Conservation (phyloP, 176 grass and related monocot species). For the Triticum timopheevii region DNA sequence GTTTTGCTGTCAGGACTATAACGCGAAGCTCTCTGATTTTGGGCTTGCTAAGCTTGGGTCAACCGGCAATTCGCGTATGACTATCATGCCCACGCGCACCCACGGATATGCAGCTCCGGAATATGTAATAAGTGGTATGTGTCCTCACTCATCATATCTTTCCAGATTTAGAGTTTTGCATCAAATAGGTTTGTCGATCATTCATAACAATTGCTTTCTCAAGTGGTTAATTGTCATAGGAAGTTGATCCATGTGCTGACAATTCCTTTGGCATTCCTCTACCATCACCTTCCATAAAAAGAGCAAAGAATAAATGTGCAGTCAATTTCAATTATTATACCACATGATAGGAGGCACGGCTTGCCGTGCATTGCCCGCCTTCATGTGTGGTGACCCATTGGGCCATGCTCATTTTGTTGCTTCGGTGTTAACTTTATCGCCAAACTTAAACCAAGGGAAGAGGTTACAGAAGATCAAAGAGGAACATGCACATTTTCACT, state of each 20-base stretch:
- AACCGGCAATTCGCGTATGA: conserved; percentile 65
- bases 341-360: no score
- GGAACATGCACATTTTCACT: no score
- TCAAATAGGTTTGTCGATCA: neutral
- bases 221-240: neutral
- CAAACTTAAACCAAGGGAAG: no score
- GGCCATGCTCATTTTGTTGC: no score
- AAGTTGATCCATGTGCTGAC: neutral
- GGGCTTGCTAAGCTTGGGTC: conserved; percentile 80
- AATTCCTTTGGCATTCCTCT: neutral
- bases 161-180: neutral
- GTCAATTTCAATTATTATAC: neutral
- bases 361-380: no score
- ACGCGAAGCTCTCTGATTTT: conserved; percentile 79
- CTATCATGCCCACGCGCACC: conserved; percentile 73
- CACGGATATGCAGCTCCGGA: conserved; percentile 82
- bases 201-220: neutral
- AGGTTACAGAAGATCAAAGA: no score
- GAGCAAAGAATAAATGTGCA: neutral
- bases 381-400: no score
- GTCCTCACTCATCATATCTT: neutral
- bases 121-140: conserved; percentile 72
- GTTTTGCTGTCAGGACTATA: conserved; percentile 49
- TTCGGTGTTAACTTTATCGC: no score
- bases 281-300: neutral